Evolutionary conservation across 768 basidiomycete genomes (phyloP).

Genomic region (Mycena capillaripes): DNA sequence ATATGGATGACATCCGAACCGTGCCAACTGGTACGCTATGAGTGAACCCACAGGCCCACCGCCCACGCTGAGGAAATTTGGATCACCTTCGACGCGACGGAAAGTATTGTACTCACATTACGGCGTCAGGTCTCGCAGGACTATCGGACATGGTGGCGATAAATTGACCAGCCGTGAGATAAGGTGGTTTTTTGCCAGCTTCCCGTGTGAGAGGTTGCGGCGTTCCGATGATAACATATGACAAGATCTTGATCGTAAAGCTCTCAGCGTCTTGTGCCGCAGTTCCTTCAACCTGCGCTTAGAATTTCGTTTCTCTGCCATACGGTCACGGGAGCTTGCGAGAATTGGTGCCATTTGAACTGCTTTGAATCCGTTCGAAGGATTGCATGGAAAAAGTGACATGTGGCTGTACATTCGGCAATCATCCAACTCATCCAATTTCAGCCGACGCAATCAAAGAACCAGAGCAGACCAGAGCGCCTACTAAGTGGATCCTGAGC

Average conservation of each 20-base stretch:
- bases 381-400: no score
- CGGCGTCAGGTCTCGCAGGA: background rate
- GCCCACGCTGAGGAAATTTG: conserved; percentile 24
- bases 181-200: background rate
- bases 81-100: no score
- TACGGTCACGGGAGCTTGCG: no score
- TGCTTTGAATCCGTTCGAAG: no score
- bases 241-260: background rate
- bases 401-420: no score
- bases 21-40: conserved; percentile 38
- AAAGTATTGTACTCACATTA: conserved; percentile 7
- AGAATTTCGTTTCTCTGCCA: no score
- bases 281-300: background rate
- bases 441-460: no score
- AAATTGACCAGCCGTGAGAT: background rate
- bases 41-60: conserved; percentile 38
- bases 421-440: no score
- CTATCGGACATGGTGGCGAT: background rate
- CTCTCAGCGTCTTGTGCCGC: no score
- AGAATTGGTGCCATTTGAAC: no score
- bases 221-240: background rate
- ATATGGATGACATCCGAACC: conserved; percentile 38
- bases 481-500: no score
- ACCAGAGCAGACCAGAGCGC: no score
- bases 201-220: background rate